These are phyloP conservation scores for Pythium chondricola DNA, from an alignment of 352 stramenopile genomes.

Conservation along the genomic window DNA sequence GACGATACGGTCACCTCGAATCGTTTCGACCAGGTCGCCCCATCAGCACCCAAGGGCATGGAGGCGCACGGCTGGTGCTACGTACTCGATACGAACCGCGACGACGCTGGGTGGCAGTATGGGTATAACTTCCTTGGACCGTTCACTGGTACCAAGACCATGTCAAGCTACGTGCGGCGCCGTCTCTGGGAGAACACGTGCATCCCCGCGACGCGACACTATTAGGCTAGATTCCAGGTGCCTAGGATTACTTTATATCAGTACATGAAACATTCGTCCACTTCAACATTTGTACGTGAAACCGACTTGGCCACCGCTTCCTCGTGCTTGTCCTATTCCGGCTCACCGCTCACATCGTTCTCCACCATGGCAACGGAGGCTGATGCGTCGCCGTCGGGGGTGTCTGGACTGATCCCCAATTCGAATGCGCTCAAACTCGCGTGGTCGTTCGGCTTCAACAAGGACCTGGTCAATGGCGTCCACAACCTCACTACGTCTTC, in stretches of 20 bases:
- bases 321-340: no score
- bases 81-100: conserved; percentile 32
- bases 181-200: conserved; percentile 72
- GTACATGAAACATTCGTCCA: no score
- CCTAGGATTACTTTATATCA: not conserved
- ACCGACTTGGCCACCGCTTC: no score
- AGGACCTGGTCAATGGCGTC: conserved; percentile 81
- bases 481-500: conserved; percentile 75
- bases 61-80: conserved; percentile 47
- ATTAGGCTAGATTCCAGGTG: not conserved
- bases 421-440: conserved; percentile 55
- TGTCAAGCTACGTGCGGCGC: conserved; percentile 53
- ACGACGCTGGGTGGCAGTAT: conserved; percentile 59
- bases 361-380: not conserved
- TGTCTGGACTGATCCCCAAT: no score
- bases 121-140: conserved; percentile 52
- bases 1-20: conserved; percentile 39
- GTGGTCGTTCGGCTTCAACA: conserved; percentile 92
- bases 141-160: conserved; percentile 43
- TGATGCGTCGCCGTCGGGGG: no score
- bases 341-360: no score
- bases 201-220: conserved; percentile 5
- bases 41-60: conserved; percentile 29
- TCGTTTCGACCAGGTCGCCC: conserved; percentile 39
- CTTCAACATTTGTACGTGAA: no score